Conservation (phyloP, 148 eudicot genomes). For the Selenicereus undatus region DNA sequence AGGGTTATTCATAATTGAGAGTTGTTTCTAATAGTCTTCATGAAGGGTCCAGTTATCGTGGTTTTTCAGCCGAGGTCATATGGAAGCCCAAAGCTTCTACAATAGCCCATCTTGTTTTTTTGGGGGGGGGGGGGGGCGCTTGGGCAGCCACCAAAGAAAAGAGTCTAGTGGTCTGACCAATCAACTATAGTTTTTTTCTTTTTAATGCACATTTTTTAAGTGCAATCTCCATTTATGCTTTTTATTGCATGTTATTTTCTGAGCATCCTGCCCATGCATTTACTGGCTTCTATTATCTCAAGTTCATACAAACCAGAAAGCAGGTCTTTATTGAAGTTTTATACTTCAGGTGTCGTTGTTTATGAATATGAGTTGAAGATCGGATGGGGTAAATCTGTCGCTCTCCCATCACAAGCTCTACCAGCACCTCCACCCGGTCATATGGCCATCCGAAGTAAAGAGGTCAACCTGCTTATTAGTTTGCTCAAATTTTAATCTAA, state of each 20-base stretch:
- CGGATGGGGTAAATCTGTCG: slow-evolving; percentile 99
- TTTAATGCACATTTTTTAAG: too few relatives aligned
- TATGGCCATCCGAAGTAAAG: slow-evolving; percentile 99
- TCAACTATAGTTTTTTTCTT: too few relatives aligned
- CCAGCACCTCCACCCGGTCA: slow-evolving; percentile 99
- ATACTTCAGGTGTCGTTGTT: slow-evolving; percentile 73
- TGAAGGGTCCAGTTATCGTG: too few relatives aligned
- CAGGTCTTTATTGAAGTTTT: slow-evolving; percentile 9
- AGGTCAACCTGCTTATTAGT: slow-evolving; percentile 46
- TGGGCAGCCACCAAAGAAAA: too few relatives aligned
- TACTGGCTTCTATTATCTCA: background rate
- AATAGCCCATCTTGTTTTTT: too few relatives aligned
- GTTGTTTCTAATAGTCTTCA: too few relatives aligned
- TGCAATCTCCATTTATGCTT: too few relatives aligned
- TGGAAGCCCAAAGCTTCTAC: too few relatives aligned
- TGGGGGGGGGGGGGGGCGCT: too few relatives aligned
- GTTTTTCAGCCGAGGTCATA: too few relatives aligned
- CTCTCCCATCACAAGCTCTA: slow-evolving; percentile 95
- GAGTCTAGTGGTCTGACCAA: too few relatives aligned
- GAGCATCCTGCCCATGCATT: background rate
- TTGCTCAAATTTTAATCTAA: background rate
- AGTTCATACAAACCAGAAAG: background rate
- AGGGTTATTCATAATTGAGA: too few relatives aligned
- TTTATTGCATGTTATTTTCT: background rate
- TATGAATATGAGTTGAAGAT: slow-evolving; percentile 96